Base-by-base conservation (phyloP, 1,284 basidiomycete species). In the Sporisorium iseilematis-ciliati region DNA sequence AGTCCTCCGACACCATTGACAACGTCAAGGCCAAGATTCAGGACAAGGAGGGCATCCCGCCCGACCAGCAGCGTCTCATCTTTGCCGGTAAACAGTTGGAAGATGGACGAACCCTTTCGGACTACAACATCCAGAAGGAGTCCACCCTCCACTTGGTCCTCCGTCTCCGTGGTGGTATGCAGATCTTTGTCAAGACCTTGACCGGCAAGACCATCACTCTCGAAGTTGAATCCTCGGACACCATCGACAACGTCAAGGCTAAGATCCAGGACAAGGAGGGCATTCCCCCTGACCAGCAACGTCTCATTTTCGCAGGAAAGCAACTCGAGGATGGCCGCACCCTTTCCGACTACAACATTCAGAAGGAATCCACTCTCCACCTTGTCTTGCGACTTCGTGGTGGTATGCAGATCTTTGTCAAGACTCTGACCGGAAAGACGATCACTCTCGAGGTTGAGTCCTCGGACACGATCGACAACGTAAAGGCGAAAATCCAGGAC, bases 161-260 rank as follows among this genome's bases (percentile, higher is more conserved):
- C 21, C 82, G 82, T 23, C 72, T 83, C 7, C 82, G 82, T 31
- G 82, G 82, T 67, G 82, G 82, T 65, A 83, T 84, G 83, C 83
- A 84, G 57, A 82, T 85, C 50, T 84, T 85, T 46, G 83, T 85
- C 79, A 85, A 85, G 79, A 84, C 93, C 90, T 92, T 98, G 80
- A 97, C 95, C 89, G 95, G 96, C 87, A 98, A 97, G 90, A 97
- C 94, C 79, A 96, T 97, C 89, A 96, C 94, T 82, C 64, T 93
- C 89, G 87, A 93, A 90, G 94, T 96, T 80, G 94, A 96, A 88
- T 86, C 89, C 88, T 66, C 92, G 68, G 94, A 96, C 89, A 95
- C 95, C 76, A 95, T 97, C 88, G 94, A 97, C 90, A 96, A 96
- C 90, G 77, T 83, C 50, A 82, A 83, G 68, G 79, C 77, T 42